Evolutionary conservation across 1,284 basidiomycete genomes (phyloP).

Genomic region (Nidula niveotomentosa): DNA sequence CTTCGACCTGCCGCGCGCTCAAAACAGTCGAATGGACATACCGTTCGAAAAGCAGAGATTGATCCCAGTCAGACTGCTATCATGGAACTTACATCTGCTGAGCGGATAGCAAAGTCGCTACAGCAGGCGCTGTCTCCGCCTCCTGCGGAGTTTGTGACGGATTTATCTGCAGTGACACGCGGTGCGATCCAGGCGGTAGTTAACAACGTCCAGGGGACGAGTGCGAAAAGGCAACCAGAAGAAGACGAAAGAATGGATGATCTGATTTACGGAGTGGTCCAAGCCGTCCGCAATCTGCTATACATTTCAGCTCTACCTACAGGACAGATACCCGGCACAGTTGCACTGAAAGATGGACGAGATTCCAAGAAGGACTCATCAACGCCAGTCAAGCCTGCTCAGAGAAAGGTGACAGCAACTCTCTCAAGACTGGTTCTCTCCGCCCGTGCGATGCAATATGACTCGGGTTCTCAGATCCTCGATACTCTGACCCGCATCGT

Average conservation of each 20-base stretch:
- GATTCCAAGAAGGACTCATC: constrained; percentile 40
- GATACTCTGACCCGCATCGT: constrained; percentile 76
- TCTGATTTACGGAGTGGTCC: constrained; percentile 65
- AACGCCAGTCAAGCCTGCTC: constrained; percentile 67
- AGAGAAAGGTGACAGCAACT: constrained; percentile 77
- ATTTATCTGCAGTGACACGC: constrained; percentile 57
- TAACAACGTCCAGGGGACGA: constrained; percentile 51
- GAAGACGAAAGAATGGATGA: constrained; percentile 60
- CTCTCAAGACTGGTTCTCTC: constrained; percentile 76
- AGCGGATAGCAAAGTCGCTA: constrained; percentile 62
- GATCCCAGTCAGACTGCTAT: constrained; percentile 16
- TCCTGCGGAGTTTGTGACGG: constrained; percentile 55
- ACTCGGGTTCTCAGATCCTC: constrained; percentile 57
- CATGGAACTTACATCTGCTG: constrained; percentile 61
- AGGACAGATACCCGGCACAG: constrained; percentile 57
- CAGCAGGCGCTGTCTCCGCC: constrained; percentile 62
- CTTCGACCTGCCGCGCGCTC: constrained; percentile 19
- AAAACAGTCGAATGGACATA: constrained; percentile 28
- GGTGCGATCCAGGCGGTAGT: constrained; percentile 65
- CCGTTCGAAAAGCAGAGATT: constrained; percentile 10
- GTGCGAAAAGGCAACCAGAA: constrained; percentile 43
- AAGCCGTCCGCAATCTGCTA: constrained; percentile 71
- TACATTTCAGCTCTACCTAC: constrained; percentile 67
- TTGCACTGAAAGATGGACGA: constrained; percentile 51
- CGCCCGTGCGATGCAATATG: constrained; percentile 75